Evolutionary conservation across 345 rosid species (phyloP), one percentile per base, ranked within the genome.

Genomic region (Murraya paniculata): DNA sequence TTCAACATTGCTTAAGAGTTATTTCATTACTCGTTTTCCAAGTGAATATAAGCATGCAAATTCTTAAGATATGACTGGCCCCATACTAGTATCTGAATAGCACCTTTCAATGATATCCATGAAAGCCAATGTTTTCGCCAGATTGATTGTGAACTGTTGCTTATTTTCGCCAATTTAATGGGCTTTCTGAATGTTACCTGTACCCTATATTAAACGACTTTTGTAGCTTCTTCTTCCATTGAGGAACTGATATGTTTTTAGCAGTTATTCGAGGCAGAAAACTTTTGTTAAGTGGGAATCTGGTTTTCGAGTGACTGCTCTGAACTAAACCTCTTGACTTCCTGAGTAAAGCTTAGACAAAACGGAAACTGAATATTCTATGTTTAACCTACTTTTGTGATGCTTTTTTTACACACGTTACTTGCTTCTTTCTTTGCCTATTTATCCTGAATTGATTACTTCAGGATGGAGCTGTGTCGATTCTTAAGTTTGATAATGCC

Each of bases 401-500:
- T 27, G 77, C 14, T 9, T 39, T 39, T 39, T 38, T 61, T 6
- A 25, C 16, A 27, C 19, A 25, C 24, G 38, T 22, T 61, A 45
- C 27, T 61, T 74, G 25, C 21, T 16, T 24, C 5, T 22, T 64
- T 75, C 24, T 58, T 58, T 57, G 28, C 35, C 59, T 62, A 18
- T 53, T 27, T 48, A 45, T 28, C 0, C 1, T 64, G 35, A 13
- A 38, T 48, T 58, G 13, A 64, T 77, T 82, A 53, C 69, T 65
- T 68, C 88, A 95, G 99, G 97, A 93, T 88, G 99, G 99, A 82
- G 86, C 90, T 79, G 93, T 93, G 38, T 88, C 93, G 28, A 87
- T 95, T 76, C 87, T 92, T 36, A 93, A 91, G 88, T 93, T 90
- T 80, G 97, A 90, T 68, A 85, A 85, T 78, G 90, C 87, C 50